Evolutionary conservation across 2,329 filamentous ascomycete genomes (phyloP).

Genomic region (Alternaria viburni): DNA sequence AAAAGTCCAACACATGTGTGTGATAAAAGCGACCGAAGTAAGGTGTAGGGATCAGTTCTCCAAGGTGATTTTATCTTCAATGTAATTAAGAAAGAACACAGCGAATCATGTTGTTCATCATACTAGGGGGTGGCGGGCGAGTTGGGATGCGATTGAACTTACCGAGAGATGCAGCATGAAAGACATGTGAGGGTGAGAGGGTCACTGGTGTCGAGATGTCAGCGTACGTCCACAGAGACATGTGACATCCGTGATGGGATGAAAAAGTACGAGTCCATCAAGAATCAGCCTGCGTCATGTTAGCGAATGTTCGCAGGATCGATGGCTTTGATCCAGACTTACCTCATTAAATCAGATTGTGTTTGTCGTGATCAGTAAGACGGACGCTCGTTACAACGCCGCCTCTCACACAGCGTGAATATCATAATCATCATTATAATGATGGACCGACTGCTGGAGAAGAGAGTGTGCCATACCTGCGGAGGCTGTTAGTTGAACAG

Average conservation of each 20-base stretch:
- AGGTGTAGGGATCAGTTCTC: constrained; percentile 62
- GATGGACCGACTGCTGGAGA: constrained; percentile 51
- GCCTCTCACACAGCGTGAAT: constrained; percentile 74
- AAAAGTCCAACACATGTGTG: background rate
- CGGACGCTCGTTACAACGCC: constrained; percentile 55
- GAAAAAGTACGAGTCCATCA: constrained; percentile 41
- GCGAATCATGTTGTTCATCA: constrained; percentile 67
- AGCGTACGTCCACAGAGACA: constrained; percentile 25
- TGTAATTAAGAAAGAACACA: constrained; percentile 69
- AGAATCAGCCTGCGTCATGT: constrained; percentile 43
- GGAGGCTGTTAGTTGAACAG: constrained; percentile 25
- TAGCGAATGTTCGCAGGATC: constrained; percentile 19
- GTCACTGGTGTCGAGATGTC: constrained; percentile 22
- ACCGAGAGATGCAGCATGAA: constrained; percentile 12
- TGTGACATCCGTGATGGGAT: constrained; percentile 12
- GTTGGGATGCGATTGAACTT: constrained; percentile 12
- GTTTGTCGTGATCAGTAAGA: constrained; percentile 66
- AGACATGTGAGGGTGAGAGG: background rate
- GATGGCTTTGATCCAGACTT: constrained; percentile 22
- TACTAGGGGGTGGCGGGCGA: constrained; percentile 25
- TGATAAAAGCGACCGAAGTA: background rate
- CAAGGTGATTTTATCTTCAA: constrained; percentile 70
- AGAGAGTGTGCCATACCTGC: constrained; percentile 40
- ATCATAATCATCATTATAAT: constrained; percentile 68
- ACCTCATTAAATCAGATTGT: constrained; percentile 76